phyloP scores from a whole-genome alignment of 225 moss, liverwort and hornwort genomes.

The Straminergon stramineum region DNA sequence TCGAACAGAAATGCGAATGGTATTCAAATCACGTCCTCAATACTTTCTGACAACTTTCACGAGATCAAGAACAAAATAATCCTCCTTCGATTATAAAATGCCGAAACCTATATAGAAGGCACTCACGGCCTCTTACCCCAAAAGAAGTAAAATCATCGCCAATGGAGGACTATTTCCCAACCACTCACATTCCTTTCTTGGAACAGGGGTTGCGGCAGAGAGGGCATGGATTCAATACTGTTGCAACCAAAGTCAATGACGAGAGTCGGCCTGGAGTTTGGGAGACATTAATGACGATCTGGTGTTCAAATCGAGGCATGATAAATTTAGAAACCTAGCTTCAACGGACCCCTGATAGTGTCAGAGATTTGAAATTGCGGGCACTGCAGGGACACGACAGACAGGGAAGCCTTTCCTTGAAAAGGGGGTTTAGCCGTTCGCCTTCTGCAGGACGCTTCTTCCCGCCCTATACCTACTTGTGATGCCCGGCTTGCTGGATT shows the following conservation, averaged over 20 bases:
- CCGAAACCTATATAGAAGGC: not conserved
- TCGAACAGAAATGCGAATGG: not conserved
- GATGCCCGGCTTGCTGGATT: not conserved
- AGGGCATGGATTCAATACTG: not conserved
- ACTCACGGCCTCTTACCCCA: not conserved
- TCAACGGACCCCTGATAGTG: slow-evolving; percentile 9
- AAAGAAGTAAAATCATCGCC: not conserved
- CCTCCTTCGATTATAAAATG: not conserved
- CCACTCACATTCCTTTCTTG: not conserved
- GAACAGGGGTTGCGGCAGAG: not conserved
- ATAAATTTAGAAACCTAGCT: not conserved
- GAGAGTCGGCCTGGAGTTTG: not conserved
- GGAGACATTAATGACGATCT: not conserved
- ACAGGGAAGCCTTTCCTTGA: not conserved
- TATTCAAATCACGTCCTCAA: not conserved
- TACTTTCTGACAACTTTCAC: not conserved
- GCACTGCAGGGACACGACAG: not conserved
- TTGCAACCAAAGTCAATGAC: not conserved
- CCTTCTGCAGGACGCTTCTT: slow-evolving; percentile 20
- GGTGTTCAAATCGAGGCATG: not conserved
- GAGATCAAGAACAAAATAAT: not conserved
- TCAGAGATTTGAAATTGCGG: slow-evolving; percentile 25
- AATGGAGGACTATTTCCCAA: not conserved
- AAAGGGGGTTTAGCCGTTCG: not conserved
- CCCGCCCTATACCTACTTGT: not conserved